phyloP scores from a whole-genome alignment of 1,139 yeast genomes.

The Pichia sp. region DNA sequence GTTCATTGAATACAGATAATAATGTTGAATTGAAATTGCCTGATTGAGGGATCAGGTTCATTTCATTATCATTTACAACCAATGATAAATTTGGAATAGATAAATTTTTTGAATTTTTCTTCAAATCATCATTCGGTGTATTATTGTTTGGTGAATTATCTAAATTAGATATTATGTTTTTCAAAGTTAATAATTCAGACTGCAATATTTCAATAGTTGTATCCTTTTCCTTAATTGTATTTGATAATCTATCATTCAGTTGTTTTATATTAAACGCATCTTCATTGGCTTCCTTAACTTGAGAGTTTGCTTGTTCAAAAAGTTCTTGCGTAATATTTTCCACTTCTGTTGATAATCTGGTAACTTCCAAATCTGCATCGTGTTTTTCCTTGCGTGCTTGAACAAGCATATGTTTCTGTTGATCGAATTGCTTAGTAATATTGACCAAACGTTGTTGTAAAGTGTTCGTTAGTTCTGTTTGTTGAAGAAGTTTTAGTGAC shows the following conservation, averaged over 20 bases:
- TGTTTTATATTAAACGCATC: constrained; percentile 32
- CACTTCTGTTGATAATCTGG: constrained; percentile 55
- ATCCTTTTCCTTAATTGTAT: constrained; percentile 69
- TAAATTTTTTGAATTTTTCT: not conserved
- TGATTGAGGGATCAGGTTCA: not conserved
- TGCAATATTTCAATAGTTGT: constrained; percentile 58
- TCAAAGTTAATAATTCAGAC: constrained; percentile 64
- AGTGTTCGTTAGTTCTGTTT: constrained; percentile 22
- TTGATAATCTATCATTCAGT: constrained; percentile 49
- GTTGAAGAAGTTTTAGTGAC: constrained; percentile 22
- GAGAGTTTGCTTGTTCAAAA: constrained; percentile 67
- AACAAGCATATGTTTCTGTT: constrained; percentile 18
- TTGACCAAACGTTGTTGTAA: constrained; percentile 30
- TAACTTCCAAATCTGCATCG: constrained; percentile 43
- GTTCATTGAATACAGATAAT: constrained; percentile 19
- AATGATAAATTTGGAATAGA: not conserved
- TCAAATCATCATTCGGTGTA: not conserved
- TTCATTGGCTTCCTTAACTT: constrained; percentile 65
- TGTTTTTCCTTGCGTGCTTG: constrained; percentile 14
- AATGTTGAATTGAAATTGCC: constrained; percentile 17
- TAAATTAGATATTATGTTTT: constrained; percentile 39
- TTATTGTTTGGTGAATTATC: not conserved
- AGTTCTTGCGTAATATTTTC: constrained; percentile 71
- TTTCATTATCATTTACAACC: not conserved
- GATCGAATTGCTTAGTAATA: constrained; percentile 29